Percentiles rank a stretch among this genome's conserved stretches.
These are phyloP conservation scores for Vaccinium corymbosum DNA, from an alignment of 148 eudicot genomes.

Conservation along the genomic window DNA sequence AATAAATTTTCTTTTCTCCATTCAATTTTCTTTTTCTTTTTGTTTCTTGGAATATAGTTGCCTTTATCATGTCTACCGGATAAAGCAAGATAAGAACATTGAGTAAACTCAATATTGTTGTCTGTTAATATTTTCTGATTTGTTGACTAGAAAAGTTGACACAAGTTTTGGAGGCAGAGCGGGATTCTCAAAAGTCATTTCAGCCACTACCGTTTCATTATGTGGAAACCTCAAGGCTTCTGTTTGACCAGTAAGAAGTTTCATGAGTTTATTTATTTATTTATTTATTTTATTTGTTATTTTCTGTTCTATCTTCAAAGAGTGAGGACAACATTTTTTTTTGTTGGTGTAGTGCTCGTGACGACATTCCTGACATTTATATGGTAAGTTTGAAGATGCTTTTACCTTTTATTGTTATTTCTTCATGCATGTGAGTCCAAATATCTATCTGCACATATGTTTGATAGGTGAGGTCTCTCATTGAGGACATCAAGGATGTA, in stretches of 20 bases:
- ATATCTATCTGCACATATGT: conserved; percentile 4
- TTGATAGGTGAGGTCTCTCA: conserved; percentile 79
- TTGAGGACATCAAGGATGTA: conserved; percentile 96
- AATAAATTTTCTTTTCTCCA: not conserved
- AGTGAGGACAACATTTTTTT: not conserved
- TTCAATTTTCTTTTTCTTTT: not conserved
- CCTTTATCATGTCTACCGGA: not conserved
- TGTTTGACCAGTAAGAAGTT: conserved; percentile 84
- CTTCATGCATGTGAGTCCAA: not conserved
- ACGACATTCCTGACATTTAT: conserved; percentile 81
- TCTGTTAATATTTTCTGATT: conserved; percentile 17
- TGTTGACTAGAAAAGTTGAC: conserved; percentile 61
- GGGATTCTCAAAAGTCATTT: conserved; percentile 81
- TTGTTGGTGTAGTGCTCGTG: conserved; percentile 68
- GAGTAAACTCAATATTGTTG: not conserved
- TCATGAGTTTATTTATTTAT: not conserved
- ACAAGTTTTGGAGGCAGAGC: conserved; percentile 78
- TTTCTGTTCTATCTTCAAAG: conserved; percentile 11
- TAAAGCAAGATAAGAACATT: not conserved
- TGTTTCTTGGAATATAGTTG: not conserved
- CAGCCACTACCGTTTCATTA: conserved; percentile 93
- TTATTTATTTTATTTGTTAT: not conserved
- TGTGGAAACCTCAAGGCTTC: conserved; percentile 89
- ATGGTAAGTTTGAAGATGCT: conserved; percentile 49
- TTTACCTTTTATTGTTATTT: conserved; percentile 5